Evolutionary conservation across 73 alveolate genomes (phyloP).

Genomic region (Uronychia setigera): DNA sequence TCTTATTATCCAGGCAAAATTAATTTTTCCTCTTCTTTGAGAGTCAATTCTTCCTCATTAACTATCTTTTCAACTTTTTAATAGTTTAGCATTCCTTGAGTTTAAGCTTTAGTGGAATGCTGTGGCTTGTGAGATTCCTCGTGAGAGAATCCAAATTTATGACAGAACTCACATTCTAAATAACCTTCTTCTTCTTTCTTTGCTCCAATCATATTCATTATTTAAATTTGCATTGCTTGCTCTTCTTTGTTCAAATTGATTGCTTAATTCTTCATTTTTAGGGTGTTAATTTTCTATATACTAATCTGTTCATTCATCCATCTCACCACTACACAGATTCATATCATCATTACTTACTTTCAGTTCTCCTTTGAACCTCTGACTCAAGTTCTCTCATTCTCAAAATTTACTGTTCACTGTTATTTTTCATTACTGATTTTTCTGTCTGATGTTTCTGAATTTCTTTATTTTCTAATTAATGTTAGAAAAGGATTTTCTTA

Average conservation of each 20-base stretch:
- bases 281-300: neutral
- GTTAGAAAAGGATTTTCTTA: too few relatives aligned
- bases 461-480: too few relatives aligned
- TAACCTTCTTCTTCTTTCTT: neutral
- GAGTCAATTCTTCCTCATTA: neutral
- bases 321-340: neutral
- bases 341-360: neutral
- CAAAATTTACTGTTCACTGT: too few relatives aligned
- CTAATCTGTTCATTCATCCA: neutral
- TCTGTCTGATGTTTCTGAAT: too few relatives aligned
- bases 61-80: neutral
- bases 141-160: neutral
- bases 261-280: neutral
- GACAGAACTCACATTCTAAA: neutral
- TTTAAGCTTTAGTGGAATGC: too few relatives aligned
- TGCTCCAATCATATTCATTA: neutral
- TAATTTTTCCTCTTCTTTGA: neutral
- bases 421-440: too few relatives aligned
- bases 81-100: too few relatives aligned
- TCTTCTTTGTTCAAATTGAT: neutral
- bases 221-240: neutral
- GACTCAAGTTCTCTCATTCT: neutral
- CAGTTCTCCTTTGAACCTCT: neutral
- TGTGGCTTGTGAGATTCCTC: too few relatives aligned
- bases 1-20: neutral